These are phyloP conservation scores for Larix kaempferi DNA, from an alignment of 75 land plant genomes.

Conservation along the genomic window DNA sequence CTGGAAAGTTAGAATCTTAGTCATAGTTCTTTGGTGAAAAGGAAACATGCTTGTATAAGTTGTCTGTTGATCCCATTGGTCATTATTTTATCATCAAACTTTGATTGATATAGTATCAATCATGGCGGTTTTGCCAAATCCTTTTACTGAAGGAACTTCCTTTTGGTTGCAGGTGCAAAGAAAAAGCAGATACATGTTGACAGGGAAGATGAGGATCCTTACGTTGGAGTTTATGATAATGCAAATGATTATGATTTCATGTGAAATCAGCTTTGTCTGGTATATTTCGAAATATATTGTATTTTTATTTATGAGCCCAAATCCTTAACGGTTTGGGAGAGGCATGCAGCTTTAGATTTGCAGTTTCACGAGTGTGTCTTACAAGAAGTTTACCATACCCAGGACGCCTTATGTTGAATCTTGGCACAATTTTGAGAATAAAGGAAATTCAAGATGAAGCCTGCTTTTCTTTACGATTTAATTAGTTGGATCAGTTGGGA, in stretches of 20 bases:
- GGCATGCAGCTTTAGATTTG: conserved; percentile 7
- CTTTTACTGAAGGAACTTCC: background rate
- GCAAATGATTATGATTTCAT: conserved; percentile 78
- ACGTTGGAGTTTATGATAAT: conserved; percentile 36
- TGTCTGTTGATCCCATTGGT: too few species aligned
- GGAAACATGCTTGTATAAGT: background rate
- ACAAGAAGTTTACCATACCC: background rate
- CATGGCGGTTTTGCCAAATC: background rate
- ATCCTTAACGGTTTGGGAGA: conserved; percentile 7
- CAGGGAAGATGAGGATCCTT: conserved; percentile 62
- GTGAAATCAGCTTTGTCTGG: conserved; percentile 24
- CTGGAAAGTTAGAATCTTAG: background rate
- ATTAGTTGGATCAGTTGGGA: background rate
- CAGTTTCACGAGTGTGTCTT: background rate
- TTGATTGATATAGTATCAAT: background rate
- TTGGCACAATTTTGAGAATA: background rate
- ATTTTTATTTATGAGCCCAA: conserved; percentile 10
- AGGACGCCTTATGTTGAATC: background rate
- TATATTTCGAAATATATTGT: background rate
- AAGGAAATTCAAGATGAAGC: background rate
- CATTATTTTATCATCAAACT: background rate
- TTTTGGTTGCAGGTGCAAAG: conserved; percentile 35
- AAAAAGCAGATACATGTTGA: conserved; percentile 66
- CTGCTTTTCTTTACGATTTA: background rate
- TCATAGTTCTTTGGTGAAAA: background rate